Base-by-base conservation (phyloP, 2,329 filamentous ascomycete species). In the Fonsecaea pedrosoi region DNA sequence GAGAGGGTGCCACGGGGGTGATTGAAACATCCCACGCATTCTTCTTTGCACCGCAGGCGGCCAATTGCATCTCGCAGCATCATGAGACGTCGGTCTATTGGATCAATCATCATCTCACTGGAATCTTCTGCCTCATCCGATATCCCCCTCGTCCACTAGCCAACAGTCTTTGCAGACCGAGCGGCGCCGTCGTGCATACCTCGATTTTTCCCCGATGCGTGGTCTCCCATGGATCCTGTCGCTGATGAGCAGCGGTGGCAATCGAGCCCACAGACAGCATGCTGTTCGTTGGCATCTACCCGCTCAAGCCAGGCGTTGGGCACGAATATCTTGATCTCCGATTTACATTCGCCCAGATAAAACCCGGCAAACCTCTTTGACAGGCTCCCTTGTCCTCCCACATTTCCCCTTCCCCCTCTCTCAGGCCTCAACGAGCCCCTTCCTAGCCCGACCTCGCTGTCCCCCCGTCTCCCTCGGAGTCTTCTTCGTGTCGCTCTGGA, bases 311-410 rank as follows among this genome's bases (percentile, higher is more conserved):
- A 42, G 54, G 35, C 54, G 67, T 69, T 69, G 67, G 67, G 67
- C 67, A 69, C 37, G 56, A 67, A 62, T 58, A 56, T 35, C 38
- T 54, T 32, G 32, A 40, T 42, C 48, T 40, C 40, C 45, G 18
- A 50, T 55, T 38, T 30, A 67, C 54, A 69, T 67, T 69, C 67
- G 66, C 54, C 54, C 58, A 50, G 45, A 56, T 62, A 60, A 54
- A 67, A 58, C 9, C 13, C 48, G 30, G 53, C 55, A 54, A 5
- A 38, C 21, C 32, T 38, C 45, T 64, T 37, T 62, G 64, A 65
- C 67, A 62, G 64, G 64, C 38, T 42, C 18, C 30, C 32, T 60
- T 37, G 30, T 55, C 62, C 40, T 62, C 34, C 57, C 38, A 38
- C 40, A 21, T 32, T 60, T 40, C 13, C 21, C 34, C 9, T 13